Conservation (phyloP, 1,284 basidiomycete genomes). For the Sporisorium graminicola region DNA sequence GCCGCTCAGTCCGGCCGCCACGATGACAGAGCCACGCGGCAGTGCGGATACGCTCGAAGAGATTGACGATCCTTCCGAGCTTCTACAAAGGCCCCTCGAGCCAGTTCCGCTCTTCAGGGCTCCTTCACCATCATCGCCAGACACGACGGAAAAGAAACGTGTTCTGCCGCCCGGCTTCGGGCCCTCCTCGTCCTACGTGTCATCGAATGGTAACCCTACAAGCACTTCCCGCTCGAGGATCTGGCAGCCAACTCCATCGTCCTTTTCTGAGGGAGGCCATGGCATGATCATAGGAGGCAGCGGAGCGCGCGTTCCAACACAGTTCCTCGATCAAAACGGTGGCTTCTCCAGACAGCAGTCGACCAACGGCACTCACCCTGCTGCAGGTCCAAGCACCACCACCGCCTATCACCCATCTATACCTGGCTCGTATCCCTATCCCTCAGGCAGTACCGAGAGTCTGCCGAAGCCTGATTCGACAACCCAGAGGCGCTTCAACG, state of each 20-base stretch:
- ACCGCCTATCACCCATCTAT: constrained; percentile 1
- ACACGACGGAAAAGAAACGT: constrained; percentile 14
- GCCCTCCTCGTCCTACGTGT: neutral
- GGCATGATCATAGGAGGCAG: constrained; percentile 54
- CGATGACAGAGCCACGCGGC: constrained; percentile 12
- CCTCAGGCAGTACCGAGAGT: neutral
- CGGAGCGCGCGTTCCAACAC: constrained; percentile 59
- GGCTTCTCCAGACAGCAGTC: constrained; percentile 28
- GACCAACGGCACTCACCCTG: neutral
- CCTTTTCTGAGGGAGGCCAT: neutral
- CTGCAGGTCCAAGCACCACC: neutral
- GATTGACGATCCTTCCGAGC: constrained; percentile 50
- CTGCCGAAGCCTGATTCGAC: neutral
- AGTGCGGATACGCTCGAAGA: constrained; percentile 40
- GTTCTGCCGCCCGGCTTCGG: constrained; percentile 30
- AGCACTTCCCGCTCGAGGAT: constrained; percentile 14
- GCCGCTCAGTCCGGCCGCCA: neutral
- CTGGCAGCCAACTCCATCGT: constrained; percentile 15
- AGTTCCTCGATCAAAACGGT: constrained; percentile 50
- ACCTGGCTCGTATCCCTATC: constrained; percentile 22
- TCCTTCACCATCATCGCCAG: neutral
- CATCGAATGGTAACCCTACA: neutral
- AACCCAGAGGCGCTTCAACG: neutral
- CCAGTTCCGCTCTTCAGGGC: constrained; percentile 31
- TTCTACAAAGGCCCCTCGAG: constrained; percentile 44